These are phyloP conservation scores for Closterium sp. DNA, from an alignment of 139 green algal species.

Conservation along the genomic window DNA sequence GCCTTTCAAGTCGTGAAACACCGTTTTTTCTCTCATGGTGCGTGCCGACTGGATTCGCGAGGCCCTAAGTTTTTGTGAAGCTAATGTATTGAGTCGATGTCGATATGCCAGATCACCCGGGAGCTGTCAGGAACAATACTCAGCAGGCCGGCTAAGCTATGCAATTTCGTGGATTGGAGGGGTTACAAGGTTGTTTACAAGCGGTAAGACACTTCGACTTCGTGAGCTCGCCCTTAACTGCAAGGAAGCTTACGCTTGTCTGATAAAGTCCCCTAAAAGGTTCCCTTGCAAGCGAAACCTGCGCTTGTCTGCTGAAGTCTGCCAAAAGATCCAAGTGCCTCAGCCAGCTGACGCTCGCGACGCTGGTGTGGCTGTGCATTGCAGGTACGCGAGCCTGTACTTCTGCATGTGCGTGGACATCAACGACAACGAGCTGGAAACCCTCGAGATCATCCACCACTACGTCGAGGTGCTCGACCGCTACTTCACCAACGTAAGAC, in stretches of 20 bases:
- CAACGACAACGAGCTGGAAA: conserved; percentile 59
- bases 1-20: not conserved
- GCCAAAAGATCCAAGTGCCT: not conserved
- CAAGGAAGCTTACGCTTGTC: too few species aligned
- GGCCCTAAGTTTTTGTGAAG: not conserved
- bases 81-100: conserved; percentile 1
- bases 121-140: conserved; percentile 85
- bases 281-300: too few species aligned
- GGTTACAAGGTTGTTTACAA: conserved; percentile 75
- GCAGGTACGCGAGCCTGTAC: conserved; percentile 93
- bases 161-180: conserved; percentile 97
- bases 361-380: conserved; percentile 7
- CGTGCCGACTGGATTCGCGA: not conserved
- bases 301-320: too few species aligned
- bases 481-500: conserved; percentile 91
- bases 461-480: conserved; percentile 92
- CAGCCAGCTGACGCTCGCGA: not conserved
- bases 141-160: conserved; percentile 79
- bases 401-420: conserved; percentile 85
- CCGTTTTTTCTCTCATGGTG: not conserved
- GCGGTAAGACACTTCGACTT: conserved; percentile 18
- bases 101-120: conserved; percentile 49
- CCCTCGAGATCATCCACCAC: conserved; percentile 92
- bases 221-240: not conserved
- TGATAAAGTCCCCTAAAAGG: too few species aligned